Evolutionary conservation across 257 asterid species (phyloP).

Genomic region (Fraxinus cuspidata): DNA sequence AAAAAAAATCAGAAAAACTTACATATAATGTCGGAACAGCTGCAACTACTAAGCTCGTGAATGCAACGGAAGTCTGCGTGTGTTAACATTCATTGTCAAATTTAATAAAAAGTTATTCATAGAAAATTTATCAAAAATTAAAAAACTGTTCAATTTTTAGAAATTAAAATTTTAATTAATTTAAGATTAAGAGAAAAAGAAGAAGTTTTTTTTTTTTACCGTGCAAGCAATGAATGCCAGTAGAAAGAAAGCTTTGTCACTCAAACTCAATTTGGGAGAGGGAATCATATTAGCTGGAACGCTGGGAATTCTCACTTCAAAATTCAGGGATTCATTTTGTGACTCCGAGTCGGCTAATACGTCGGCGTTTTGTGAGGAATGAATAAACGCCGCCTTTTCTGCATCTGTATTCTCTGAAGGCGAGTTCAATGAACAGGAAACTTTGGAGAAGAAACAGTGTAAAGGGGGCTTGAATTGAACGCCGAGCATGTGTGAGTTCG

Average conservation of each 20-base stretch:
- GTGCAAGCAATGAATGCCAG: conserved; percentile 72
- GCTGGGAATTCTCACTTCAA: conserved; percentile 54
- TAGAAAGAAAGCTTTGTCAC: conserved; percentile 68
- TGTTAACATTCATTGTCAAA: not conserved
- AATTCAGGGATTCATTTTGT: conserved; percentile 35
- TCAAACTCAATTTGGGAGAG: conserved; percentile 54
- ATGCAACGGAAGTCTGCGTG: conserved; percentile 64
- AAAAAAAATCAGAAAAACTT: conserved; percentile 32
- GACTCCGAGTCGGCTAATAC: conserved; percentile 28
- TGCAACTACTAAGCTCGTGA: conserved; percentile 68
- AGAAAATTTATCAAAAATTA: not conserved
- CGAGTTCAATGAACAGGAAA: conserved; percentile 22
- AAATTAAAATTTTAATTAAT: not conserved
- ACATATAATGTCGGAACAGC: conserved; percentile 80
- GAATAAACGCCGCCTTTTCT: conserved; percentile 23
- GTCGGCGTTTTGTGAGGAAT: conserved; percentile 26
- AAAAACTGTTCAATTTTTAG: not conserved
- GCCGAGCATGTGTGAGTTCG: conserved; percentile 16
- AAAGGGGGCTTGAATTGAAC: conserved; percentile 30
- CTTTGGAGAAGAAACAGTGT: conserved; percentile 27
- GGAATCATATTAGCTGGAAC: conserved; percentile 36
- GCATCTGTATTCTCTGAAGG: conserved; percentile 26
- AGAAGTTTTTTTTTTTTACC: conserved; percentile 31
- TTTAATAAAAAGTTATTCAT: not conserved
- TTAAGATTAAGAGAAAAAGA: not conserved